Evolutionary conservation across 2,329 filamentous ascomycete genomes (phyloP), one percentile per base, ranked within the genome.

Genomic region (Talaromyces sp.): DNA sequence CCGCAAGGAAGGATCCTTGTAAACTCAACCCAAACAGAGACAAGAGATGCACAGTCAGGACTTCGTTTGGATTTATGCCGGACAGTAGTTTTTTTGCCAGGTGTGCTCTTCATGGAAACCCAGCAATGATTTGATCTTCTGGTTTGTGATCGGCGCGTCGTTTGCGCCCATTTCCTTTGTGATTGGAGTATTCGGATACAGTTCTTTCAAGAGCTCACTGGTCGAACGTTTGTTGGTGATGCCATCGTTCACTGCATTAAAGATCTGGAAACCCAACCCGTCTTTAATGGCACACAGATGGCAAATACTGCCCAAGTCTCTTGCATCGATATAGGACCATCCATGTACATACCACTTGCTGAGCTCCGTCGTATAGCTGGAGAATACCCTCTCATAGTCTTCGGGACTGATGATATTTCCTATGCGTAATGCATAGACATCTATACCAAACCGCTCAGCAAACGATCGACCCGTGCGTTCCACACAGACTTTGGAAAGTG

Each of bases 171-270:
- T 81, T 63, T 85, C 79, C 57, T 84, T 74, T 28, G 80, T 84
- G 48, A 88, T 76, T 1, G 78, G 76, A 14, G 80, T 81, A 21
- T 79, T 74, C 0, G 84, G 84, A 60, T 77, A 81, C 9, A 73
- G 73, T 67, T 81, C 76, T 67, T 79, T 75, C 60, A 87, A 67
- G 63, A 86, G 84, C 62, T 83, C 77, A 48, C 73, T 75, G 0
- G 84, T 86, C 0, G 82, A 80, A 23, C 77, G 71, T 8, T 76
- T 79, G 3, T 82, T 82, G 0, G 85, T 88, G 56, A 87, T 87
- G 2, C 79, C 83, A 67, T 86, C 81, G 68, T 88, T 88, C 0
- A 84, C 86, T 1, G 84, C 85, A 68, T 88, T 88, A 72, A 88
- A 88, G 0, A 87, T 75, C 69, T 88, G 84, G 67, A 86, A 88